Evolutionary conservation across 2,329 filamentous ascomycete species (phyloP).

Genomic region (Clarireedia paspali): DNA sequence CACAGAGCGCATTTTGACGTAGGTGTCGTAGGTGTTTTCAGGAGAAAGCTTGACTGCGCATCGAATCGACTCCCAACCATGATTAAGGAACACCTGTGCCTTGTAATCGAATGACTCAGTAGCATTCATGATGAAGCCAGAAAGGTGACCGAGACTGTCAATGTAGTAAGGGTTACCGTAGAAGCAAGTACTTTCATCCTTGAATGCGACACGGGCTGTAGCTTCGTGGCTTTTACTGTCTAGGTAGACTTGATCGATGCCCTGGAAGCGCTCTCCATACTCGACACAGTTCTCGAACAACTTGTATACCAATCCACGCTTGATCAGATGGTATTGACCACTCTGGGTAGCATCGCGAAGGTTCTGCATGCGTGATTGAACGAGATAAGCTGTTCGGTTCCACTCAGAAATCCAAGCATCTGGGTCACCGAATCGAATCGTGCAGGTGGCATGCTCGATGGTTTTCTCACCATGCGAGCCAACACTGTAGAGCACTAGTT

Average conservation of each 20-base stretch:
- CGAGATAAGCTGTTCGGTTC: background rate
- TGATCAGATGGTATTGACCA: background rate
- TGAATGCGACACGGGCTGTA: slow-evolving; percentile 37
- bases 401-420: background rate
- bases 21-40: slow-evolving; percentile 42
- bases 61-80: slow-evolving; percentile 47
- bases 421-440: background rate
- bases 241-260: slow-evolving; percentile 49
- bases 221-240: slow-evolving; percentile 38
- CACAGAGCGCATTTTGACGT: slow-evolving; percentile 41
- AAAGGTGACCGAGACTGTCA: slow-evolving; percentile 48
- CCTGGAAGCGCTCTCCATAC: slow-evolving; percentile 43
- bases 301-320: slow-evolving; percentile 66
- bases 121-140: slow-evolving; percentile 51
- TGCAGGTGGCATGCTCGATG: background rate
- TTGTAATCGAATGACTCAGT: slow-evolving; percentile 38
- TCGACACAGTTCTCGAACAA: slow-evolving; percentile 48
- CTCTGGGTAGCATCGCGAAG: slow-evolving; percentile 36
- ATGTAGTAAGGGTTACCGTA: slow-evolving; percentile 49
- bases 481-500: background rate
- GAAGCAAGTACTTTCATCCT: slow-evolving; percentile 38
- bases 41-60: slow-evolving; percentile 39
- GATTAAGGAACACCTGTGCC: slow-evolving; percentile 49
- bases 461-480: background rate
- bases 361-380: slow-evolving; percentile 36